These are phyloP conservation scores for Wickerhamomyces subpelliculosus DNA, from an alignment of 805 yeast species.

Conservation along the genomic window DNA sequence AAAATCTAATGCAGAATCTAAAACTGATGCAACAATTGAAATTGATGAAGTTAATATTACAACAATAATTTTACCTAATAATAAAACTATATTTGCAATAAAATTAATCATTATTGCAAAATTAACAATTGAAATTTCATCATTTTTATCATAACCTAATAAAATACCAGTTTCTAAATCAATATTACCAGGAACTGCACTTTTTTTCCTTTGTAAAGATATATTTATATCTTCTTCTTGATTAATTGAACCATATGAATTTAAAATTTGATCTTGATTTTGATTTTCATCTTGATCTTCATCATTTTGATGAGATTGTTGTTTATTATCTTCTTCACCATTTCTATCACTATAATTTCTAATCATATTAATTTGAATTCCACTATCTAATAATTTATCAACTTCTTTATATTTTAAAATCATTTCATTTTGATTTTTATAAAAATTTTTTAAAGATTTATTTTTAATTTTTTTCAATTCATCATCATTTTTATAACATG, in stretches of 20 bases:
- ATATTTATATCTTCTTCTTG: background rate
- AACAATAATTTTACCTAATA: constrained; percentile 55
- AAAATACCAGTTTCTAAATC: constrained; percentile 51
- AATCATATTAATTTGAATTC: constrained; percentile 59
- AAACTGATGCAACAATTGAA: constrained; percentile 71
- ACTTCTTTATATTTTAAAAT: constrained; percentile 51
- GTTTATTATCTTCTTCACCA: too few species aligned
- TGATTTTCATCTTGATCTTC: too few species aligned
- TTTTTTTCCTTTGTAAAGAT: constrained; percentile 14
- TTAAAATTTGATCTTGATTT: background rate
- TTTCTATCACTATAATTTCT: constrained; percentile 37
- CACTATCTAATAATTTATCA: constrained; percentile 63
- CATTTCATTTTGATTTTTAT: constrained; percentile 51
- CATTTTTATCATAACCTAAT: constrained; percentile 40
- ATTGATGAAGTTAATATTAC: constrained; percentile 62
- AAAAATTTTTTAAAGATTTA: constrained; percentile 33
- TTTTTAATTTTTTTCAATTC: constrained; percentile 20
- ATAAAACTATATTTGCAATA: constrained; percentile 47
- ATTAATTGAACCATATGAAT: constrained; percentile 11
- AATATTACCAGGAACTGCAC: constrained; percentile 54
- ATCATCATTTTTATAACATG: constrained; percentile 15
- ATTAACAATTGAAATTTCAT: constrained; percentile 36
- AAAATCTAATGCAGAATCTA: constrained; percentile 70
- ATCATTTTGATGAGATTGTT: too few species aligned
- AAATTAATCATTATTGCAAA: constrained; percentile 62